phyloP scores from a whole-genome alignment of 768 basidiomycete species.

The Tricholoma terreum region DNA sequence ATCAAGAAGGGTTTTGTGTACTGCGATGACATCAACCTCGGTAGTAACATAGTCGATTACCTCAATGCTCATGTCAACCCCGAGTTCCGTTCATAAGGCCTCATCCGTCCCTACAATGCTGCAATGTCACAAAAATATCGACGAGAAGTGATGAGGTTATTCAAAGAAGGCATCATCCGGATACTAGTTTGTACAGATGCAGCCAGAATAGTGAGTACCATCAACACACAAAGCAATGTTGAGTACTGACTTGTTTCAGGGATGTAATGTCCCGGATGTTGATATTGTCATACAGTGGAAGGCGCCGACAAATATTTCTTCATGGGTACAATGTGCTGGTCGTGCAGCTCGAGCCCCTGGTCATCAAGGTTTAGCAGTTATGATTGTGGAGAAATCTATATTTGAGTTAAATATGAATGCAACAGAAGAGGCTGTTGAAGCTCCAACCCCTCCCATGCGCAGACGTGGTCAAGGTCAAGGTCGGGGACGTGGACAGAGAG shows the following conservation, averaged over 20 bases:
- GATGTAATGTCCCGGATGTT: conserved; percentile 33
- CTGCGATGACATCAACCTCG: conserved; percentile 23
- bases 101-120: conserved; percentile 28
- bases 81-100: conserved; percentile 7
- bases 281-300: conserved; percentile 3
- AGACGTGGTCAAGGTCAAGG: neutral
- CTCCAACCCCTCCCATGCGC: neutral
- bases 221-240: no score
- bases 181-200: no score
- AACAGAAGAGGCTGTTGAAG: neutral
- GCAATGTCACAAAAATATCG: conserved; percentile 7
- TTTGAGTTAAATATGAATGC: neutral
- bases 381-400: neutral
- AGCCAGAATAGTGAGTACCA: no score
- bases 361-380: neutral
- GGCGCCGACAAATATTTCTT: no score
- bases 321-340: neutral
- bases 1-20: conserved; percentile 30
- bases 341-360: neutral
- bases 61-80: conserved; percentile 15
- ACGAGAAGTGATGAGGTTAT: neutral
- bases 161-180: no score
- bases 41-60: conserved; percentile 23
- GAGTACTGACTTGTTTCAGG: conserved; percentile 19
- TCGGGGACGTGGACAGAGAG: neutral